Evolutionary conservation across 2,329 filamentous ascomycete species (phyloP).

Genomic region (Whalleya microplaca): DNA sequence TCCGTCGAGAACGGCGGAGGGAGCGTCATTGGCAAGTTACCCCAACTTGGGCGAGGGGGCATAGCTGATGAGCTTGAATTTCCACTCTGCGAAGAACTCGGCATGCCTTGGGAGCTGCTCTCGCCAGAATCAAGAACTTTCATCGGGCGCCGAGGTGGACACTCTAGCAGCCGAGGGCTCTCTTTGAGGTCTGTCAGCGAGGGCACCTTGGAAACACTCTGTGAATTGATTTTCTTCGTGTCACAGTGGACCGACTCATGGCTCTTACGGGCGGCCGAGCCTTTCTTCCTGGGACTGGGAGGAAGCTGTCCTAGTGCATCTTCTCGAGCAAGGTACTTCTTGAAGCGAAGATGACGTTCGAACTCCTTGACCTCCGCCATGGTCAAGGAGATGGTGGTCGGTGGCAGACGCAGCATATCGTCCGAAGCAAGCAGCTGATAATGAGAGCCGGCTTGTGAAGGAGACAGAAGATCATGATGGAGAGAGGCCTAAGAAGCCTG

Average conservation of each 20-base stretch:
- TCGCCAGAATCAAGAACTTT: constrained; percentile 16
- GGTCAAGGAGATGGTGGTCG: constrained; percentile 45
- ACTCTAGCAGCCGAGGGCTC: constrained; percentile 18
- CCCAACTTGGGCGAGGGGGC: constrained; percentile 14
- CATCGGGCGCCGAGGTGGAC: constrained; percentile 19
- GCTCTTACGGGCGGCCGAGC: constrained; percentile 7
- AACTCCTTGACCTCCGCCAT: constrained; percentile 47
- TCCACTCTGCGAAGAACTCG: constrained; percentile 25
- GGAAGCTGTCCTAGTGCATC: constrained; percentile 25
- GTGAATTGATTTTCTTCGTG: constrained; percentile 10
- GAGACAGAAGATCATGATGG: not conserved
- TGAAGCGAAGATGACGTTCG: constrained; percentile 40
- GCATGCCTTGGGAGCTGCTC: constrained; percentile 16
- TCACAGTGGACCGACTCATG: constrained; percentile 11
- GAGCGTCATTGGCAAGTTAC: constrained; percentile 25
- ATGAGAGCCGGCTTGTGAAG: not conserved
- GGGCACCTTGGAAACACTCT: constrained; percentile 9
- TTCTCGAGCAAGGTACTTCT: constrained; percentile 37
- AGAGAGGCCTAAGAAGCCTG: not conserved
- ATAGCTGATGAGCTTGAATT: constrained; percentile 21
- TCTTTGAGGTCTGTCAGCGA: constrained; percentile 15
- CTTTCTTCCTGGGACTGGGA: constrained; percentile 16
- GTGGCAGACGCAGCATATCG: constrained; percentile 47
- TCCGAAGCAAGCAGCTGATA: not conserved
- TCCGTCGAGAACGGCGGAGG: constrained; percentile 37